Base-by-base conservation (phyloP, 1,139 yeast genomes). In the Suhomyces kunorum region DNA sequence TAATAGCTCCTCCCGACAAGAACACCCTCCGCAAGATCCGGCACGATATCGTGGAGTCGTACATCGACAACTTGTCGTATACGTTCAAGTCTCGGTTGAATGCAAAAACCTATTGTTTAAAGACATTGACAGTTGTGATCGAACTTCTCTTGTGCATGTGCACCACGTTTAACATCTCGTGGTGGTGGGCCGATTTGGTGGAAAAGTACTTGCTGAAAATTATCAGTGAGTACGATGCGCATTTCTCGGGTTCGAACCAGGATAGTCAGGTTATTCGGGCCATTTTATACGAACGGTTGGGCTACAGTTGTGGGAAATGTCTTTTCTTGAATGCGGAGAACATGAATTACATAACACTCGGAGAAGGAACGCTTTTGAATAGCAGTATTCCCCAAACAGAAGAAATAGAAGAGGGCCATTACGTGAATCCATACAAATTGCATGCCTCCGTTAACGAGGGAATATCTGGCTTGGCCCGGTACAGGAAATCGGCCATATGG, bases 401-500 rank as follows among this genome's bases (percentile, higher is more conserved):
- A 13, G 27, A 34, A 5, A 40, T 30, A 3, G 63, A 59, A 14
- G 59, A 63, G 11, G 78, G 72, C 9, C 56, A 55, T 20, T 68
- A 60, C 42, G 51, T 54, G 8, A 74, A 75, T 46, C 62, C 67
- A 2, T 40, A 60, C 25, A 79, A 79, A 47, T 40, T 74, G n/a
- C 32, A 40, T 2, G 60, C 63, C 9, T 56, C 66, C 3, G 61
- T 64, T 25, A 58, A 68, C 42, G 63, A 68, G 4, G 64, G 70
- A 0, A 58, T 73, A 24, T 48, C 51, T 16, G 89, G 88, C 0
- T 56, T 79, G 28, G 76, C 85, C 1, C 69, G 95, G 42, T 64
- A 64, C 39, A 73, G 97, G 42, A 88, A 87, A 55, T 81, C 92
- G 1, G 80, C 88, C 0, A 70, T 90, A 24, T 90, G 96, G 90